Evolutionary conservation across 2,329 filamentous ascomycete genomes (phyloP).

Genomic region (Alternaria sp.): DNA sequence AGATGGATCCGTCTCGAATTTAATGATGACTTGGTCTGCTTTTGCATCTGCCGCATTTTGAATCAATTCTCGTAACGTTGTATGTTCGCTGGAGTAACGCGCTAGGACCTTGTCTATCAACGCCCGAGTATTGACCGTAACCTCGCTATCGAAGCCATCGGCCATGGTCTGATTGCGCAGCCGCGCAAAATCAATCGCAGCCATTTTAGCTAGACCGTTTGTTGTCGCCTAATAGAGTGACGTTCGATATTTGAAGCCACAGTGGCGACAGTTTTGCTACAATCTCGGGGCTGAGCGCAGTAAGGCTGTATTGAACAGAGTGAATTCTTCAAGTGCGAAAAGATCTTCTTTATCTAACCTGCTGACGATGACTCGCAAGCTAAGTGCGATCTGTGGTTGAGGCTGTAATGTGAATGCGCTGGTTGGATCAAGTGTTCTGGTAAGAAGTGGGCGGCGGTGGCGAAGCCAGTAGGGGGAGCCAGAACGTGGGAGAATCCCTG

Average conservation of each 20-base stretch:
- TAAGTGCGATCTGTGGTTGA: background rate
- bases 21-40: conserved; percentile 86
- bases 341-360: background rate
- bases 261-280: conserved; percentile 7
- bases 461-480: conserved; percentile 31
- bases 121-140: conserved; percentile 95
- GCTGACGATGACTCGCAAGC: background rate
- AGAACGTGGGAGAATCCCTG: conserved; percentile 31
- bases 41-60: conserved; percentile 99
- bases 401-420: conserved; percentile 3
- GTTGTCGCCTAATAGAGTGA: background rate
- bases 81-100: conserved; percentile 95
- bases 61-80: conserved; percentile 85
- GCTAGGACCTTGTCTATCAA: conserved; percentile 98
- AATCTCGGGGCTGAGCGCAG: background rate
- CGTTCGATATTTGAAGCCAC: background rate
- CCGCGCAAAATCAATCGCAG: conserved; percentile 64
- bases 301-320: background rate
- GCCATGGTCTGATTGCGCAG: conserved; percentile 89
- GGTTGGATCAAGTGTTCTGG: conserved; percentile 2
- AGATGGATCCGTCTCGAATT: conserved; percentile 90
- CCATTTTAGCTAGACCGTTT: conserved; percentile 34
- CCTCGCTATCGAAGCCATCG: conserved; percentile 91
- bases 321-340: background rate
- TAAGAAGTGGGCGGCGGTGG: conserved; percentile 43